These are phyloP conservation scores for Bretschneidera sinensis DNA, from an alignment of 345 rosid species.

Conservation along the genomic window DNA sequence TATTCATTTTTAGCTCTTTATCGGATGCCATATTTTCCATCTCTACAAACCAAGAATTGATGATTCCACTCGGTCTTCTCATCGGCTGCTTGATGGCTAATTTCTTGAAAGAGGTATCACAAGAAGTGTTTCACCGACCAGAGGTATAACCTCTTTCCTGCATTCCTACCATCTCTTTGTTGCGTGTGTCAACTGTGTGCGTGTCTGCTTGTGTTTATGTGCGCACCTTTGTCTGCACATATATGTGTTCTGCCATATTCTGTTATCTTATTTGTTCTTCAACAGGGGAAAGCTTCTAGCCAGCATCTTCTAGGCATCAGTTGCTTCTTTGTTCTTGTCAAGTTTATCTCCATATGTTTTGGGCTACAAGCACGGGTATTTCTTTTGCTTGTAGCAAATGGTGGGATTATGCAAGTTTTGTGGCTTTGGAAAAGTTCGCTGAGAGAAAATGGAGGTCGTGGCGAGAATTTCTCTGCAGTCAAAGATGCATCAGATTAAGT, in stretches of 20 bases:
- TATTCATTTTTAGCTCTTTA: slow-evolving; percentile 21
- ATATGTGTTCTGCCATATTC: neutral
- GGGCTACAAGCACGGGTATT: slow-evolving; percentile 16
- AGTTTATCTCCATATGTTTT: slow-evolving; percentile 28
- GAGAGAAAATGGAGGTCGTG: slow-evolving; percentile 9
- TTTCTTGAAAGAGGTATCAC: slow-evolving; percentile 33
- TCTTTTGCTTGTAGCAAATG: slow-evolving; percentile 48
- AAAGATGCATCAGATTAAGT: slow-evolving; percentile 6
- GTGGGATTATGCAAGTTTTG: slow-evolving; percentile 50
- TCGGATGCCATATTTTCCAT: slow-evolving; percentile 41
- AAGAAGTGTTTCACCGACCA: slow-evolving; percentile 14
- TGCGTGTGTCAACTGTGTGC: neutral
- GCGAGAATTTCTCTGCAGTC: too few relatives aligned
- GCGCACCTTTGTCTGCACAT: too few relatives aligned
- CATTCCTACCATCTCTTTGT: too few relatives aligned
- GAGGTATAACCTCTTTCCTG: slow-evolving; percentile 26
- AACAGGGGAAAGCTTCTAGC: slow-evolving; percentile 29
- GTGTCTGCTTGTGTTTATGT: too few relatives aligned
- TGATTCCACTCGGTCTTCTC: slow-evolving; percentile 45
- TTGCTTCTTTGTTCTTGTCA: slow-evolving; percentile 34
- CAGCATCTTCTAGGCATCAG: slow-evolving; percentile 22
- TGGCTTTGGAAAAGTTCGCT: slow-evolving; percentile 34
- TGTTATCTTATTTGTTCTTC: slow-evolving; percentile 1
- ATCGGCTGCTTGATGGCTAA: slow-evolving; percentile 37
- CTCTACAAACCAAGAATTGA: slow-evolving; percentile 32